Conservation (phyloP, 441 rosid genomes). For the Gossypium trilobum region DNA sequence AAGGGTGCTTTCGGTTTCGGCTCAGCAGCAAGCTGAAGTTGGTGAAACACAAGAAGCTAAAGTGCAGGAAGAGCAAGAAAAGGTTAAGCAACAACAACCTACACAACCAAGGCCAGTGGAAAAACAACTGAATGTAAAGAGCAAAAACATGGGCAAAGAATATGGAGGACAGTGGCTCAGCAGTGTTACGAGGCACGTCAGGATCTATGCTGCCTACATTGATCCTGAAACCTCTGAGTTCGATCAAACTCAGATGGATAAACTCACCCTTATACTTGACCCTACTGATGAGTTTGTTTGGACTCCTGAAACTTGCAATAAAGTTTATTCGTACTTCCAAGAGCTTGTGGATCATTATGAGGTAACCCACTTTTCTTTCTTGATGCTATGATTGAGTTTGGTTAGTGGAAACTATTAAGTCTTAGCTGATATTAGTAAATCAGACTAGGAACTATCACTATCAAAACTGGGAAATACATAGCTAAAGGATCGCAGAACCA, state of each 20-base stretch:
- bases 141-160: slow-evolving; percentile 60
- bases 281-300: slow-evolving; percentile 78
- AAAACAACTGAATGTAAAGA: slow-evolving; percentile 62
- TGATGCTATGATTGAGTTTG: not conserved
- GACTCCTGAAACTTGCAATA: slow-evolving; percentile 56
- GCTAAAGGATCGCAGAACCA: not conserved
- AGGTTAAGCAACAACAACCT: slow-evolving; percentile 30
- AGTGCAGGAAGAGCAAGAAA: slow-evolving; percentile 26
- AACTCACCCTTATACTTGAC: slow-evolving; percentile 79
- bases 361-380: slow-evolving; percentile 31
- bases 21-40: slow-evolving; percentile 42
- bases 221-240: slow-evolving; percentile 79
- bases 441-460: not conserved
- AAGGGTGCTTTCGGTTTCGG: slow-evolving; percentile 25
- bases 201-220: slow-evolving; percentile 85
- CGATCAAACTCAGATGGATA: slow-evolving; percentile 87
- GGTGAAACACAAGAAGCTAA: slow-evolving; percentile 26
- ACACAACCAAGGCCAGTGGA: slow-evolving; percentile 69
- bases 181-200: slow-evolving; percentile 71
- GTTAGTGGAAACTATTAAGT: not conserved
- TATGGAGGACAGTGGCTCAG: slow-evolving; percentile 89
- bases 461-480: not conserved
- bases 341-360: slow-evolving; percentile 97
- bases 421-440: not conserved
- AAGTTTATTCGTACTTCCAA: slow-evolving; percentile 71